Evolutionary conservation across 495 filamentous ascomycete genomes (phyloP).

Genomic region (Penicillium parvum): DNA sequence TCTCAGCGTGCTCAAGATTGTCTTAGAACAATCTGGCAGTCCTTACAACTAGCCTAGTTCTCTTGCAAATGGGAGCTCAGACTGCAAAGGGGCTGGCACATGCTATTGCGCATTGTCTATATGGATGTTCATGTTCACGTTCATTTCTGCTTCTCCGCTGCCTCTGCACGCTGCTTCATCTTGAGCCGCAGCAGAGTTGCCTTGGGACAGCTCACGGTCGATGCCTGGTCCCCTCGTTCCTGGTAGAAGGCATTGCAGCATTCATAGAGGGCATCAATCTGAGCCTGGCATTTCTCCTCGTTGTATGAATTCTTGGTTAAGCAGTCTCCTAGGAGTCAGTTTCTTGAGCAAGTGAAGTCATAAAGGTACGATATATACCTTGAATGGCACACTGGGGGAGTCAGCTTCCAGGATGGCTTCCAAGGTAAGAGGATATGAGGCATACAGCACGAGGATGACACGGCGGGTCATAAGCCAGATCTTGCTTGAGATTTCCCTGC

Average conservation of each 20-base stretch:
- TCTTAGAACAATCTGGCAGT: constrained; percentile 78
- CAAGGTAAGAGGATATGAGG: constrained; percentile 18
- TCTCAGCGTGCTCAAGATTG: constrained; percentile 98
- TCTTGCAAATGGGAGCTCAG: constrained; percentile 50
- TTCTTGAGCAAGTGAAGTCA: background rate
- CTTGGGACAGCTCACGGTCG: constrained; percentile 81
- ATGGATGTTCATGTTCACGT: background rate
- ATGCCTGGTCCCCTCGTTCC: constrained; percentile 69
- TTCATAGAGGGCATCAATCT: constrained; percentile 90
- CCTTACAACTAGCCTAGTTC: constrained; percentile 63
- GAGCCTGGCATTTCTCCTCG: constrained; percentile 73
- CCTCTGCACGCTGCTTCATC: constrained; percentile 72
- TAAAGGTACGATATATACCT: constrained; percentile 45
- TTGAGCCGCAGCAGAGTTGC: constrained; percentile 72
- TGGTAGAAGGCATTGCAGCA: constrained; percentile 91
- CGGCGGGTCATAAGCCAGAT: constrained; percentile 68
- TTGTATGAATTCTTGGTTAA: constrained; percentile 79
- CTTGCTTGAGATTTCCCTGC: constrained; percentile 58
- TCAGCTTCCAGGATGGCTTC: background rate
- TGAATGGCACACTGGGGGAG: constrained; percentile 76
- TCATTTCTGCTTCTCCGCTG: constrained; percentile 14
- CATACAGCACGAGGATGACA: constrained; percentile 86
- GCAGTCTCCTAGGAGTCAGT: constrained; percentile 56
- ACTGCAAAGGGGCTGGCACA: constrained; percentile 50
- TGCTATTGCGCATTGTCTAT: constrained; percentile 12